Evolutionary conservation across 331 rosid genomes (phyloP).

Genomic region (Quercus tomentella): DNA sequence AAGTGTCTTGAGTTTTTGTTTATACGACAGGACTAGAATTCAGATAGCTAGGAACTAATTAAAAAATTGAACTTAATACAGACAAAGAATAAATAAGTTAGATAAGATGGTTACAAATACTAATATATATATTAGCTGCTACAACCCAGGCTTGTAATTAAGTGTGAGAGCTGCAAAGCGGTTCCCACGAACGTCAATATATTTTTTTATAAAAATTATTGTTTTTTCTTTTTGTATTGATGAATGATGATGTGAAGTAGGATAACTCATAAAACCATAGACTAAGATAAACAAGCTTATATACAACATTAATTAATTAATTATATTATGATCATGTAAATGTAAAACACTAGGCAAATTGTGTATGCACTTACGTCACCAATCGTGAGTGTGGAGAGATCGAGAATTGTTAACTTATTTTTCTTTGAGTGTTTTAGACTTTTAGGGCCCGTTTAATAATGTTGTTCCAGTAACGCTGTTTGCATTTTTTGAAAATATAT

Average conservation of each 20-base stretch:
- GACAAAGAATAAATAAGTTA: conserved; percentile 11
- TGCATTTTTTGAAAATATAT: too few species aligned
- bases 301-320: too few species aligned
- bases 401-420: background rate
- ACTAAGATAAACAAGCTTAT: background rate
- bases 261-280: background rate
- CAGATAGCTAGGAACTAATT: background rate
- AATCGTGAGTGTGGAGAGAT: background rate
- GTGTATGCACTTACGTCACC: background rate
- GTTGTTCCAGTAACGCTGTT: too few species aligned
- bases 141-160: background rate
- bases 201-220: background rate
- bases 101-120: conserved; percentile 1
- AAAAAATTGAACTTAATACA: conserved; percentile 7
- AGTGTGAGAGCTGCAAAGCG: conserved; percentile 9
- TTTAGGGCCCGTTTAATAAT: fast-evolving
- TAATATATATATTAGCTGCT: background rate
- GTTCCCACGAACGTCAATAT: conserved; percentile 12
- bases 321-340: too few species aligned
- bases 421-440: too few species aligned
- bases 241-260: too few species aligned
- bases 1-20: background rate
- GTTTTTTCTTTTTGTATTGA: background rate
- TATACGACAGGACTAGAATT: background rate
- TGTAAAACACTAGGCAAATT: background rate